Conservation (phyloP, 352 stramenopile genomes). For the Globisporangium spinosum region DNA sequence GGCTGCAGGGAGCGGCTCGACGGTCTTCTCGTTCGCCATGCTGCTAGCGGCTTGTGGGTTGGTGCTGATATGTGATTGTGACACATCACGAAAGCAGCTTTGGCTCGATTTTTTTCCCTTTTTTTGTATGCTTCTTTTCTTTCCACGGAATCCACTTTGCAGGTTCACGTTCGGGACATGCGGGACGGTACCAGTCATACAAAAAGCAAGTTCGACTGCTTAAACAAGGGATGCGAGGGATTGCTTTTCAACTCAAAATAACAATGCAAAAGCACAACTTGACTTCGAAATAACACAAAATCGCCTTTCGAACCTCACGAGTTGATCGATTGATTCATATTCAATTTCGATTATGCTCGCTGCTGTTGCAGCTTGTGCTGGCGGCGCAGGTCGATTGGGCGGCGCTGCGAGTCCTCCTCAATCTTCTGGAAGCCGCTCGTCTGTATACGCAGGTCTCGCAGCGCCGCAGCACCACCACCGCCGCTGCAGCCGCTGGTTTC, state of each 20-base stretch:
- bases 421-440: constrained; percentile 81
- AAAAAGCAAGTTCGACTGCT: background rate
- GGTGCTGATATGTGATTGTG: constrained; percentile 14
- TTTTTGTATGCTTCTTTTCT: background rate
- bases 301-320: background rate
- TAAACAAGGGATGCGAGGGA: constrained; percentile 3
- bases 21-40: constrained; percentile 30
- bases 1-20: constrained; percentile 15
- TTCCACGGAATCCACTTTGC: background rate
- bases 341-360: background rate
- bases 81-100: background rate
- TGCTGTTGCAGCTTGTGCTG: constrained; percentile 22
- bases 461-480: constrained; percentile 48
- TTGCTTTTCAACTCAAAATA: background rate
- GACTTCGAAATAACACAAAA: background rate
- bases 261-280: background rate
- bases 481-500: background rate
- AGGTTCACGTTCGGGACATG: constrained; percentile 13
- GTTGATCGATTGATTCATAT: background rate
- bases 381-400: constrained; percentile 26
- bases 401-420: constrained; percentile 51
- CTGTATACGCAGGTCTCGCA: constrained; percentile 62
- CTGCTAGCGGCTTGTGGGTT: background rate
- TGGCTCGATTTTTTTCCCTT: constrained; percentile 6
- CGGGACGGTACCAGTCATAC: background rate